Evolutionary conservation across 2,329 filamentous ascomycete species (phyloP).

Genomic region (Hansfordia pulvinata): DNA sequence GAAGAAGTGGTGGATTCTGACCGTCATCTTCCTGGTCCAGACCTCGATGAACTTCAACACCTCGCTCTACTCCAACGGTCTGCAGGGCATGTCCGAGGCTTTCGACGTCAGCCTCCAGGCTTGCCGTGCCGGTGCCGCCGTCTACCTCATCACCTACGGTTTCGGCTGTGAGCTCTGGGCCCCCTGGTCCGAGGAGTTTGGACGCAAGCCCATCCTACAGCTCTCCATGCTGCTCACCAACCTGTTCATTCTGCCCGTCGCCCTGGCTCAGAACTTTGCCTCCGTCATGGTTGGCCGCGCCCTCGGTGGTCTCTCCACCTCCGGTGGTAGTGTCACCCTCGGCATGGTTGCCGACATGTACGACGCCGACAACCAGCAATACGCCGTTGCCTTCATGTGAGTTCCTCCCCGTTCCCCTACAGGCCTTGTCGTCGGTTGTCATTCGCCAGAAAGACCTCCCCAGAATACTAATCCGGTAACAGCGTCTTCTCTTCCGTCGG

Average conservation of each 20-base stretch:
- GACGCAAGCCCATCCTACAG: constrained; percentile 64
- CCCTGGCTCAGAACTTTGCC: constrained; percentile 58
- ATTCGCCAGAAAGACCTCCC: no score
- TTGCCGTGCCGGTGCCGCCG: constrained; percentile 59
- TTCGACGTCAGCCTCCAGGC: constrained; percentile 56
- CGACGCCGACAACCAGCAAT: constrained; percentile 42
- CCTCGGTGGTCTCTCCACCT: constrained; percentile 56
- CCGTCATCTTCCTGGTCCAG: constrained; percentile 61
- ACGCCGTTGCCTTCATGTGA: constrained; percentile 53
- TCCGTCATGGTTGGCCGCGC: constrained; percentile 57
- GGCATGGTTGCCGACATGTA: constrained; percentile 67
- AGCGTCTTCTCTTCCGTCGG: constrained; percentile 65
- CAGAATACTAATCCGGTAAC: constrained; percentile 5
- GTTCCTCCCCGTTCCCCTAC: constrained; percentile 1
- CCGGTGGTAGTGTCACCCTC: constrained; percentile 59
- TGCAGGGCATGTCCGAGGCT: constrained; percentile 49
- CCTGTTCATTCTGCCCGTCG: constrained; percentile 61
- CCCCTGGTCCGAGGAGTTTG: constrained; percentile 75
- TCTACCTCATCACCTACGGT: constrained; percentile 69
- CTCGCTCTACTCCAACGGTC: constrained; percentile 57
- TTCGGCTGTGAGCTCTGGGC: constrained; percentile 86
- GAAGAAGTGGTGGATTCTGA: constrained; percentile 62
- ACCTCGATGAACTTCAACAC: constrained; percentile 73
- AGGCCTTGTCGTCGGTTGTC: not conserved
- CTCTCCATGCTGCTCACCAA: constrained; percentile 63